Conservation (phyloP, 306 rosid genomes). For the Chamaecrista fasciculata region DNA sequence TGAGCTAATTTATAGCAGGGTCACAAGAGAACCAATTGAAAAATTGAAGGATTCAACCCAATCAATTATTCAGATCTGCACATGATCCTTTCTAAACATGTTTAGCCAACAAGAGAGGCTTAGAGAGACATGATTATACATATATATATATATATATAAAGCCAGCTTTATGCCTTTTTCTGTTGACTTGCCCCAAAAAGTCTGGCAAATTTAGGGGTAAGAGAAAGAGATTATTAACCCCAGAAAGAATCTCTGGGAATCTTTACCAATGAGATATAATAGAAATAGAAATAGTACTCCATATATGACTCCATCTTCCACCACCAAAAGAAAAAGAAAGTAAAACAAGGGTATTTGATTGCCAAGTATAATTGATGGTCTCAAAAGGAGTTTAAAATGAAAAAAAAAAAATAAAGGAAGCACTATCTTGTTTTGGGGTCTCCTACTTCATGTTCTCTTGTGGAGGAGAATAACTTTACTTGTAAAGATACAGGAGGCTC, state of each 20-base stretch:
- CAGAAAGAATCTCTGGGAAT: constrained; percentile 15
- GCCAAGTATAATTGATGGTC: background rate
- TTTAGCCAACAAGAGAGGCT: background rate
- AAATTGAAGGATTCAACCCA: background rate
- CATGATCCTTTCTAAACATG: background rate
- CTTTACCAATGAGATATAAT: constrained; percentile 13
- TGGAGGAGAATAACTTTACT: constrained; percentile 25
- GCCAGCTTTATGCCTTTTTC: constrained; percentile 23
- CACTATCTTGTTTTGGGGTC: constrained; percentile 4
- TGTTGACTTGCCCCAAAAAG: constrained; percentile 42
- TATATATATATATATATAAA: background rate
- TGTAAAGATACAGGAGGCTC: constrained; percentile 19
- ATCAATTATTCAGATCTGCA: background rate
- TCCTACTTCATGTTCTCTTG: constrained; percentile 21
- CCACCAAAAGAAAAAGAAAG: background rate
- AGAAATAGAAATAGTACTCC: background rate
- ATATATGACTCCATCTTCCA: background rate
- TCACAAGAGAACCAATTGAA: no score
- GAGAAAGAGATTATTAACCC: constrained; percentile 3
- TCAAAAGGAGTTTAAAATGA: constrained; percentile 7
- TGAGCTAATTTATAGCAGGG: background rate
- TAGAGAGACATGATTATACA: constrained; percentile 7
- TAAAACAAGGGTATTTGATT: background rate
- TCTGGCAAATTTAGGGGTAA: constrained; percentile 26
- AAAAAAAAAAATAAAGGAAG: background rate